A percentile compares a stretch with the other conserved stretches of the same genome.
Conservation (phyloP, 1,139 yeast species). For the Candida sp. region DNA sequence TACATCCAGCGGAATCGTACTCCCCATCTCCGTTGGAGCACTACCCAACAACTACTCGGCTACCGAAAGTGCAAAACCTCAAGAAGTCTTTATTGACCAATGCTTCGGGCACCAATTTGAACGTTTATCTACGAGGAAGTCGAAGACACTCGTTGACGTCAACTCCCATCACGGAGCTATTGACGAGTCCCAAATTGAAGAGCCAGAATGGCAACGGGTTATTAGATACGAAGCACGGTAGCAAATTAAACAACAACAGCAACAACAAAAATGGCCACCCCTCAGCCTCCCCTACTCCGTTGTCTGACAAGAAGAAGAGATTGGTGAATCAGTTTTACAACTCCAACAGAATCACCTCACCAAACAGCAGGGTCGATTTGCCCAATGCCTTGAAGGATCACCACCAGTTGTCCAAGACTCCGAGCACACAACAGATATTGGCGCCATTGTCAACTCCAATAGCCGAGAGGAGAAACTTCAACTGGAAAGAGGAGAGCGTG, state of each 20-base stretch:
- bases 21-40: not conserved
- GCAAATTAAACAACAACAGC: not conserved
- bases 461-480: slow-evolving; percentile 6
- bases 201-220: not conserved
- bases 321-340: slow-evolving; percentile 48
- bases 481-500: slow-evolving; percentile 7
- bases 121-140: slow-evolving; percentile 10
- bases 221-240: not conserved
- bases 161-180: slow-evolving; percentile 8
- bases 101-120: slow-evolving; percentile 11
- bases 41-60: not conserved
- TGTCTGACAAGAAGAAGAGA: slow-evolving; percentile 27
- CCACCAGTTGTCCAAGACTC: not conserved
- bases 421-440: not conserved
- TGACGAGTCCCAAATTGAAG: slow-evolving; percentile 12
- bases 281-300: not conserved
- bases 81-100: slow-evolving; percentile 2
- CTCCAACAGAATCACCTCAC: slow-evolving; percentile 12
- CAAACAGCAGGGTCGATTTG: slow-evolving; percentile 10
- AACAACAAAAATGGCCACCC: not conserved
- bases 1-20: not conserved
- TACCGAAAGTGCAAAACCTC: not conserved
- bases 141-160: slow-evolving; percentile 11
- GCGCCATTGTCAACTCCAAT: slow-evolving; percentile 4
- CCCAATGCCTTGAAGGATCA: slow-evolving; percentile 2